Conservation (phyloP, 164 flowering plant genomes). For the Kingdonia uniflora region DNA sequence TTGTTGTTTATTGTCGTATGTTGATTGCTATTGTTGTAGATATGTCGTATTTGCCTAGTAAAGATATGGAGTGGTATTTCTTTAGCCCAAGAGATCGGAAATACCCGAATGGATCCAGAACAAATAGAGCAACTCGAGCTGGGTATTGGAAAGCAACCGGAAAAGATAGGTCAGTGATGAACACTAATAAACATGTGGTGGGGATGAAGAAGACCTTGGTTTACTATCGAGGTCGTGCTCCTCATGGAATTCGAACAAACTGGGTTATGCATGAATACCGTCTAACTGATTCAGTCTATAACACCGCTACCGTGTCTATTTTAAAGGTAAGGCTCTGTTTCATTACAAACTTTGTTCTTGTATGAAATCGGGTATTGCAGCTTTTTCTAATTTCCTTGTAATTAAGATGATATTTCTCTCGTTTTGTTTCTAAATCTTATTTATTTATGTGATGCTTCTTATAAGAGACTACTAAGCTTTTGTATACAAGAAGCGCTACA, state of each 20-base stretch:
- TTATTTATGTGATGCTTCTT: no score
- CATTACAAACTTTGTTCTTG: no score
- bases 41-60: slow-evolving; percentile 53
- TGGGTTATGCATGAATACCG: slow-evolving; percentile 84
- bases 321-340: slow-evolving; percentile 24
- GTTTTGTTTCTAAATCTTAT: no score
- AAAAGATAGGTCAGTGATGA: slow-evolving; percentile 42
- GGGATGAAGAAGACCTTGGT: slow-evolving; percentile 82
- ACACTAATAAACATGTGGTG: slow-evolving; percentile 29
- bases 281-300: slow-evolving; percentile 23
- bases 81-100: slow-evolving; percentile 54
- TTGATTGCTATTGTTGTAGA: slow-evolving; percentile 21
- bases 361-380: no score
- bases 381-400: no score
- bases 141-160: slow-evolving; percentile 82
- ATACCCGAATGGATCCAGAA: slow-evolving; percentile 66
- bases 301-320: slow-evolving; percentile 18
- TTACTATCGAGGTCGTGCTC: slow-evolving; percentile 60
- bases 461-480: no score
- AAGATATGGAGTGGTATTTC: slow-evolving; percentile 69
- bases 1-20: not conserved
- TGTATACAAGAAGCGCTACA: no score
- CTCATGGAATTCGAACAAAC: slow-evolving; percentile 53
- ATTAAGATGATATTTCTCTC: no score
- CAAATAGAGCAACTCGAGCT: slow-evolving; percentile 54